Evolutionary conservation across 106 monocot genomes (phyloP).

Genomic region (Vanilla planifolia): DNA sequence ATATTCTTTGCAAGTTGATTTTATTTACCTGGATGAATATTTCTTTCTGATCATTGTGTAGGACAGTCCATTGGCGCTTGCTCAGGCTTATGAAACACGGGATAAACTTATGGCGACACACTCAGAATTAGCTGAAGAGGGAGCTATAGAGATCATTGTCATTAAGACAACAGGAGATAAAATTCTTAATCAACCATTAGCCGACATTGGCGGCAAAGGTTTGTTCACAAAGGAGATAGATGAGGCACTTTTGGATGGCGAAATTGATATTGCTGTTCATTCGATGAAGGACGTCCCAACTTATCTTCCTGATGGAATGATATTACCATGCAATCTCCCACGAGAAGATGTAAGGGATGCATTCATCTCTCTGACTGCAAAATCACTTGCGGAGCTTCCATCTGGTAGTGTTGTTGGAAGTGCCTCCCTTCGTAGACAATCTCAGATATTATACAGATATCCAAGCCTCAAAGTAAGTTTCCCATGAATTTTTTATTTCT

Average conservation of each 20-base stretch:
- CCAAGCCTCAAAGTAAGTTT: conserved; percentile 75
- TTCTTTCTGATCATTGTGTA: conserved; percentile 27
- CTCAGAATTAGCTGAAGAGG: conserved; percentile 78
- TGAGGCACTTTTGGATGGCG: conserved; percentile 83
- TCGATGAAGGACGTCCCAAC: conserved; percentile 99
- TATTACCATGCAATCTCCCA: conserved; percentile 89
- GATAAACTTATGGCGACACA: conserved; percentile 74
- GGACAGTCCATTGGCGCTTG: conserved; percentile 98
- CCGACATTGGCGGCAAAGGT: conserved; percentile 97
- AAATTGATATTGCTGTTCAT: conserved; percentile 92
- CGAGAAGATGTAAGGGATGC: conserved; percentile 96
- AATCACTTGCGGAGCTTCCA: conserved; percentile 77
- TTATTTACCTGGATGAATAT: background rate
- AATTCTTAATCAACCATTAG: conserved; percentile 86
- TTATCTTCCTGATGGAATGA: conserved; percentile 81
- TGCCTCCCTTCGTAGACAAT: conserved; percentile 91
- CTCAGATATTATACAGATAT: conserved; percentile 84
- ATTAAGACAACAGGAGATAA: conserved; percentile 98
- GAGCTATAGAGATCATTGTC: conserved; percentile 84
- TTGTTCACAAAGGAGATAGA: conserved; percentile 99
- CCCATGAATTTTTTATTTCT: background rate
- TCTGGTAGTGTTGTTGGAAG: conserved; percentile 91
- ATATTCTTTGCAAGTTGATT: background rate
- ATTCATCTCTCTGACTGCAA: conserved; percentile 74
- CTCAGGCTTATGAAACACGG: conserved; percentile 88